phyloP scores from a whole-genome alignment of 306 rosid genomes.

The Carpinus fangiana region DNA sequence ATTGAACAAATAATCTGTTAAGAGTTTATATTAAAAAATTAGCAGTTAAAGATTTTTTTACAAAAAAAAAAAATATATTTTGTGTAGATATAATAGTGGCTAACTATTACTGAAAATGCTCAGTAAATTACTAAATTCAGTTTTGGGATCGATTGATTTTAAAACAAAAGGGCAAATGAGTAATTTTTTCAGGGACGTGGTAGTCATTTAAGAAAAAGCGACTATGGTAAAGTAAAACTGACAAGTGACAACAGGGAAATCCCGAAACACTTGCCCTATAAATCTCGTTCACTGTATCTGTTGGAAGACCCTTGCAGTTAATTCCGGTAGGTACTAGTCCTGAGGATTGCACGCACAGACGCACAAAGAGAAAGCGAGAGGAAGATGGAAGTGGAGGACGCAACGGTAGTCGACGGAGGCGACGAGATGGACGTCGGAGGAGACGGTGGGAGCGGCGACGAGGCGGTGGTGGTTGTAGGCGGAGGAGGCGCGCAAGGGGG shows the following conservation, averaged over 20 bases:
- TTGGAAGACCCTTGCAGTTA: slow-evolving; percentile 32
- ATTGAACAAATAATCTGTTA: too few relatives aligned
- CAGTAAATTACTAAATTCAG: too few relatives aligned
- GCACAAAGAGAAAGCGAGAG: background rate
- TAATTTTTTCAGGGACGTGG: background rate
- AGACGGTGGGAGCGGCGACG: slow-evolving; percentile 60
- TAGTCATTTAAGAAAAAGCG: background rate
- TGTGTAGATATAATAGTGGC: too few relatives aligned
- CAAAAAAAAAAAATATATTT: too few relatives aligned
- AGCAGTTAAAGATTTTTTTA: too few relatives aligned
- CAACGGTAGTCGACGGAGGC: slow-evolving; percentile 20
- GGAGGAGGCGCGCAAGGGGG: slow-evolving; percentile 26
- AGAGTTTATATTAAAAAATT: too few relatives aligned
- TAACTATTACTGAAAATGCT: too few relatives aligned
- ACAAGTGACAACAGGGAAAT: slow-evolving; percentile 6
- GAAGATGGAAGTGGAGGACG: slow-evolving; percentile 45
- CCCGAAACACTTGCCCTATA: slow-evolving; percentile 39
- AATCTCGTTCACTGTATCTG: slow-evolving; percentile 22
- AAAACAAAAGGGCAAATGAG: background rate
- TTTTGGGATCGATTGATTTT: too few relatives aligned
- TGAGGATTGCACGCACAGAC: background rate
- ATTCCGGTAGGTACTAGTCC: slow-evolving; percentile 28
- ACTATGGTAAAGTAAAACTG: background rate
- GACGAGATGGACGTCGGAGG: slow-evolving; percentile 17
- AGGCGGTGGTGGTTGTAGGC: slow-evolving; percentile 29